A percentile compares a stretch with the other conserved stretches of the same genome.
These are phyloP conservation scores for Neurospora sp. DNA, from an alignment of 495 filamentous ascomycete genomes.

Conservation along the genomic window DNA sequence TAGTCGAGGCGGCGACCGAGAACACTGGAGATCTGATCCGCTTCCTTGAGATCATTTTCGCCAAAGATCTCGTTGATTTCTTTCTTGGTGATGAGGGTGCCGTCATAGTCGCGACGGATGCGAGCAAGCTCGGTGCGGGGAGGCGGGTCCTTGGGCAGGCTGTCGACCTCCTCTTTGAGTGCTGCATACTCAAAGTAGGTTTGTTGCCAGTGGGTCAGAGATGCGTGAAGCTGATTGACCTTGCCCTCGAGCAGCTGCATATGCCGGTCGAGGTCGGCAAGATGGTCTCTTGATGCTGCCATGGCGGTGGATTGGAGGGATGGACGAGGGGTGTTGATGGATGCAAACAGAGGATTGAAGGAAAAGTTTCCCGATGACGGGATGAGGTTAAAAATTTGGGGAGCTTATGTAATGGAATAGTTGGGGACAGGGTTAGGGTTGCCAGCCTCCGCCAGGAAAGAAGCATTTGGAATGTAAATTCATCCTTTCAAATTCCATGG, in stretches of 20 bases:
- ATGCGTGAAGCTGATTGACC: conserved; percentile 60
- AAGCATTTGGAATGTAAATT: not conserved
- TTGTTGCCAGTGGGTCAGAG: conserved; percentile 76
- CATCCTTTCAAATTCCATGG: not conserved
- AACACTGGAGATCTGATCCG: conserved; percentile 55
- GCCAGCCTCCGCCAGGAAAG: not conserved
- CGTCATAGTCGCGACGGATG: conserved; percentile 31
- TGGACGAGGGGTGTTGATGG: not conserved
- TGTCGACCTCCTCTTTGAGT: conserved; percentile 70
- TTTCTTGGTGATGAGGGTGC: conserved; percentile 35
- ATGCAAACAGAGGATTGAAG: not conserved
- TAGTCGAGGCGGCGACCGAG: conserved; percentile 77
- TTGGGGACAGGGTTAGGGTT: not conserved
- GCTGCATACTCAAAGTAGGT: conserved; percentile 88
- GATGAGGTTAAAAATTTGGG: not conserved
- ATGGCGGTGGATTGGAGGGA: conserved; percentile 6
- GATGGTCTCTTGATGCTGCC: conserved; percentile 32
- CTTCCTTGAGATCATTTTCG: conserved; percentile 34
- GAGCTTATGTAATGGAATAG: not conserved
- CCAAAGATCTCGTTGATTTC: conserved; percentile 59
- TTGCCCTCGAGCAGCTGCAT: conserved; percentile 65
- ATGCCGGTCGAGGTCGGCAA: conserved; percentile 59
- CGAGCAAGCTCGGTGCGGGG: conserved; percentile 41
- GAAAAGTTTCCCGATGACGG: not conserved
- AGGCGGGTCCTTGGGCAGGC: conserved; percentile 28